Base-by-base conservation (phyloP, 768 basidiomycete genomes). In the Gloeopeniophorella convolvens region DNA sequence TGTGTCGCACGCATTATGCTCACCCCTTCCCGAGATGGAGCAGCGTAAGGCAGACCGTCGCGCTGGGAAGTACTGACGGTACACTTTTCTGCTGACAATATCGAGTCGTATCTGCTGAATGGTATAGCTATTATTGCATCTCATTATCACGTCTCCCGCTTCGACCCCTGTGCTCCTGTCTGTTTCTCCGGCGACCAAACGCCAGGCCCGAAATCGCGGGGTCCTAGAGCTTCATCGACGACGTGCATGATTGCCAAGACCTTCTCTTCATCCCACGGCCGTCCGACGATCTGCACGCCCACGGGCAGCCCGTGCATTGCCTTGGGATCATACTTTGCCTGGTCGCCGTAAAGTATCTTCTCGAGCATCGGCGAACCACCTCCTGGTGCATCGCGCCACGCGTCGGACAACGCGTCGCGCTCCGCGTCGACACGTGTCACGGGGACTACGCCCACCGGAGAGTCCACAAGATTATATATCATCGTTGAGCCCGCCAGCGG, bases 241-340 rank as follows among this genome's bases (percentile, higher is more conserved):
- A 92, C 70, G 37, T 70, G 67, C 91, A 93, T 94, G 69, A 92
- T 79, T 31, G 66, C 78, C 31, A 95, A 54, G 5, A 89, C 78
- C 63, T 87, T 89, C 69, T 92, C 89, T 35, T 92, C 89, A 55
- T 89, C 85, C 84, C 85, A 89, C 58, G 71, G 75, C 65, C 68
- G 78, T 1, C 87, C 89, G 1, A 85, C 82, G 26, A 96, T 62
- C 65, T 96, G 92, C 42, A 95, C 74, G 9, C 80, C 82, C 1
- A 95, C 76, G 0, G 92, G 92, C 67, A 94, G 75, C 0, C 90
- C 91, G 20, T 77, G 68, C 76, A 83, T 83, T 55, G 68, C 72
- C 15, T 74, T 70, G 2, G 84, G 77, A 56, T 92, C 72, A 56
- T 95, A 63, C 2, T 79, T 70, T 2, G 65, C 68, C 37, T 72